A percentile compares a stretch with the other conserved stretches of the same genome.
Evolutionary conservation across 441 rosid genomes (phyloP).

Genomic region (Melastoma candidum): DNA sequence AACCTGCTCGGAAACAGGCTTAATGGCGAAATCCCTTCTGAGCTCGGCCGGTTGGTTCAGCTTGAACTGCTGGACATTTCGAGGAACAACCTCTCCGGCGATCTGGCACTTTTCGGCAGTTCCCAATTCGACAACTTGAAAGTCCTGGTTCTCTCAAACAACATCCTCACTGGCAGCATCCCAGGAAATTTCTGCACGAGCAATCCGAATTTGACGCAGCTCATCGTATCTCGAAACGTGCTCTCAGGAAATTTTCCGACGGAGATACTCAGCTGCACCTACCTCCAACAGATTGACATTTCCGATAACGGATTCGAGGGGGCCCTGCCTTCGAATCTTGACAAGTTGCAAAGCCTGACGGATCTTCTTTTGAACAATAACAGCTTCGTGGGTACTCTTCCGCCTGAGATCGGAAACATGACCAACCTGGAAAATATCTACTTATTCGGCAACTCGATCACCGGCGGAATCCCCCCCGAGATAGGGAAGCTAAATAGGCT

Average conservation of each 20-base stretch:
- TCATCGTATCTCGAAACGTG: slow-evolving; percentile 40
- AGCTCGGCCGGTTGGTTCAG: slow-evolving; percentile 41
- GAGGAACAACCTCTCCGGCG: slow-evolving; percentile 54
- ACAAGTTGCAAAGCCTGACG: slow-evolving; percentile 43
- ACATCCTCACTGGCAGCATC: slow-evolving; percentile 46
- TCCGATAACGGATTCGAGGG: slow-evolving; percentile 54
- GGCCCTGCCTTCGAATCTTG: slow-evolving; percentile 40
- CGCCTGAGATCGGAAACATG: slow-evolving; percentile 60
- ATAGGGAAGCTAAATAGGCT: slow-evolving; percentile 54
- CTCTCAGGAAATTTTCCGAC: slow-evolving; percentile 63
- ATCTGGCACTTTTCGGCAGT: slow-evolving; percentile 25
- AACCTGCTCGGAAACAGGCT: slow-evolving; percentile 49
- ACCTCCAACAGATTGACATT: slow-evolving; percentile 48
- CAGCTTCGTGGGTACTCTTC: slow-evolving; percentile 56
- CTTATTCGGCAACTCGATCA: slow-evolving; percentile 57
- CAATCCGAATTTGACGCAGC: slow-evolving; percentile 41
- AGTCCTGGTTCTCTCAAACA: slow-evolving; percentile 38
- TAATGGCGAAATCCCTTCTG: slow-evolving; percentile 47
- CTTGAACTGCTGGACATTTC: slow-evolving; percentile 64
- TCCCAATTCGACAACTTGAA: slow-evolving; percentile 37
- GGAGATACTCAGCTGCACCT: slow-evolving; percentile 50
- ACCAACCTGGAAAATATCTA: slow-evolving; percentile 42
- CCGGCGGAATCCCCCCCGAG: slow-evolving; percentile 52
- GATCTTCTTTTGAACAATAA: slow-evolving; percentile 55
- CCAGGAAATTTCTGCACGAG: slow-evolving; percentile 46